Evolutionary conservation across 148 eudicot genomes (phyloP).

Genomic region (Hydrangea macrophylla): DNA sequence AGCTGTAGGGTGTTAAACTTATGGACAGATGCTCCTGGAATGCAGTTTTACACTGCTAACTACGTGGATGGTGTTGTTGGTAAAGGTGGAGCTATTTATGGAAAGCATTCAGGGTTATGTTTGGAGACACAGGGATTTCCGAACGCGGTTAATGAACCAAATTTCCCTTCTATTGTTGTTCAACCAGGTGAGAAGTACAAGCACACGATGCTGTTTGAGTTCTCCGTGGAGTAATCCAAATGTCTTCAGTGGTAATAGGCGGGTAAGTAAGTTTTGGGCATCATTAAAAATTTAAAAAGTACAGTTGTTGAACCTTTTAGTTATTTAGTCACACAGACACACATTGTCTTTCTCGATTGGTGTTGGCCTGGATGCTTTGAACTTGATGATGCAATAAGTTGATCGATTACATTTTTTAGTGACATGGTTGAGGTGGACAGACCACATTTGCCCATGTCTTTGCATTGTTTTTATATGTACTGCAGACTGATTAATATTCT

Average conservation of each 20-base stretch:
- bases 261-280: no score
- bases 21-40: constrained; percentile 89
- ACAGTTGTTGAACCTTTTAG: no score
- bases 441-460: no score
- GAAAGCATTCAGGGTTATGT: constrained; percentile 76
- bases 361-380: no score
- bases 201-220: constrained; percentile 87
- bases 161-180: constrained; percentile 74
- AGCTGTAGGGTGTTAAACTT: constrained; percentile 74
- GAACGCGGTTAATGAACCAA: constrained; percentile 70
- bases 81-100: constrained; percentile 79
- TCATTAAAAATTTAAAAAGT: no score
- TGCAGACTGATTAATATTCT: no score
- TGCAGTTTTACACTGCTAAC: constrained; percentile 94
- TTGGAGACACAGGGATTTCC: constrained; percentile 97
- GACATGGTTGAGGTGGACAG: no score
- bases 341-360: no score
- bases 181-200: constrained; percentile 74
- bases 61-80: constrained; percentile 81
- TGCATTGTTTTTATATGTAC: no score
- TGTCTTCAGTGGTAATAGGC: not conserved
- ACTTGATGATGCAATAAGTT: no score
- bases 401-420: no score
- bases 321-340: no score
- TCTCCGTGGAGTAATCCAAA: constrained; percentile 48